phyloP scores from a whole-genome alignment of 306 rosid genomes.

The Acacia melanoxylon region DNA sequence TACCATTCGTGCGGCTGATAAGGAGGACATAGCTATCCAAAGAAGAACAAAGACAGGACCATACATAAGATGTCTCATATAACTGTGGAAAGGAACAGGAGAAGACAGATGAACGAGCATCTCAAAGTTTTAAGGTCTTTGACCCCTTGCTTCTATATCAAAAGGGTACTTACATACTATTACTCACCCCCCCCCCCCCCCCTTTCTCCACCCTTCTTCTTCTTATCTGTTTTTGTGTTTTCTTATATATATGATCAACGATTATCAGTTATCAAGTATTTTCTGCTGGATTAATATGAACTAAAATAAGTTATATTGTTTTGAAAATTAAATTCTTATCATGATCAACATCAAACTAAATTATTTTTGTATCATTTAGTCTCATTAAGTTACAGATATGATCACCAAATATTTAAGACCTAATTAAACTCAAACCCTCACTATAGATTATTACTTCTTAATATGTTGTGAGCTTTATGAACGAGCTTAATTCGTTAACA shows the following conservation, averaged over 20 bases:
- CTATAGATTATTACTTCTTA: neutral
- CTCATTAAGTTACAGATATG: neutral
- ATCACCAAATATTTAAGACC: neutral
- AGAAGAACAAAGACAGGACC: neutral
- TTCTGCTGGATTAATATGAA: neutral
- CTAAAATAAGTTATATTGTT: neutral
- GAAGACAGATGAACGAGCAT: constrained; percentile 96
- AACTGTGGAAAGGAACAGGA: constrained; percentile 93
- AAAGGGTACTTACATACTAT: constrained; percentile 59
- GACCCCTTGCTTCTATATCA: constrained; percentile 93
- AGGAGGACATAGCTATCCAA: neutral
- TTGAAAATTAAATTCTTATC: neutral
- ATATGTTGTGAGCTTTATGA: neutral
- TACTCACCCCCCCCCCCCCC: neutral
- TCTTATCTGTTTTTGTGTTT: neutral
- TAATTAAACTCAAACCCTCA: neutral
- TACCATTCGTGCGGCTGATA: neutral
- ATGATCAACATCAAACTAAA: neutral
- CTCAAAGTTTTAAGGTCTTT: constrained; percentile 86
- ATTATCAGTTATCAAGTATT: neutral
- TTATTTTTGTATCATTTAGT: neutral
- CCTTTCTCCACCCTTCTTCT: too few species aligned
- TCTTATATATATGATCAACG: neutral
- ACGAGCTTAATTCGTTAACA: neutral
- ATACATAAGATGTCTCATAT: constrained; percentile 81